Conservation (phyloP, 2,329 filamentous ascomycete genomes). For the Talaromyces sp. region DNA sequence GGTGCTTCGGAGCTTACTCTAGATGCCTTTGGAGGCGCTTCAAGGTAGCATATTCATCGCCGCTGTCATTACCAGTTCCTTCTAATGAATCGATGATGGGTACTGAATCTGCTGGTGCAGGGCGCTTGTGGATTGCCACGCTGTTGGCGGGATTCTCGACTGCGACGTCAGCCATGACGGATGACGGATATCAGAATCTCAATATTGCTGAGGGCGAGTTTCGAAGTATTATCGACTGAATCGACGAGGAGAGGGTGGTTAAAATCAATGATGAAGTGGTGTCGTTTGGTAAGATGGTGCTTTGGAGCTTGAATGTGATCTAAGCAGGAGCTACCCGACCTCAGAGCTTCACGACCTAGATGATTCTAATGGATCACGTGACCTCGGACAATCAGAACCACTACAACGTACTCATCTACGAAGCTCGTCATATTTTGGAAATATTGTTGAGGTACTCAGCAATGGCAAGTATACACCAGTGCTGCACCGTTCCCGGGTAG, state of each 20-base stretch:
- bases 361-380: background rate
- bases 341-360: background rate
- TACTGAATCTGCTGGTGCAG: conserved; percentile 70
- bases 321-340: conserved; percentile 2
- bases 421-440: too few relatives aligned
- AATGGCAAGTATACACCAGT: too few relatives aligned
- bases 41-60: conserved; percentile 89
- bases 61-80: conserved; percentile 72
- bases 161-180: conserved; percentile 76
- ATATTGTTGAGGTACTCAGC: background rate
- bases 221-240: background rate
- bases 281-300: background rate
- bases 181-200: conserved; percentile 8
- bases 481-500: background rate
- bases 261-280: background rate
- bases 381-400: background rate
- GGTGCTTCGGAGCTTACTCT: conserved; percentile 59
- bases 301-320: conserved; percentile 4
- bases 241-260: background rate
- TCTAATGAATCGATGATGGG: conserved; percentile 88
- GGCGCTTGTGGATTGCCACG: conserved; percentile 75
- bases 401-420: too few relatives aligned
- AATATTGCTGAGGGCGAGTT: background rate
- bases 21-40: conserved; percentile 96
- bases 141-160: conserved; percentile 76